A percentile compares a stretch with the other conserved stretches of the same genome.
Conservation (phyloP, 768 basidiomycete genomes). For the Boletus reticulatus region DNA sequence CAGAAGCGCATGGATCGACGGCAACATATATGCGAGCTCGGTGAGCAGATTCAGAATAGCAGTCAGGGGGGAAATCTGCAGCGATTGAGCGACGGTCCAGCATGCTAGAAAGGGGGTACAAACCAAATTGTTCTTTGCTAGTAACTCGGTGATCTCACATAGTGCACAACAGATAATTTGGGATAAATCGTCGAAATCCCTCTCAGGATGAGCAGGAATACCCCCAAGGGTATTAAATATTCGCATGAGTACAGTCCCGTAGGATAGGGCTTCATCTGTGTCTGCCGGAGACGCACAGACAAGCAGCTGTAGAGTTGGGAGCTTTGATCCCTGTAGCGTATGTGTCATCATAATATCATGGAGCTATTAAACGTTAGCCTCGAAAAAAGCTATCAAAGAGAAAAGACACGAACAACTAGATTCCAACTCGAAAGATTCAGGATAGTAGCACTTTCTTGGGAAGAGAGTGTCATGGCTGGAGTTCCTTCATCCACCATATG, state of each 20-base stretch:
- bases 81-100: constrained; percentile 7
- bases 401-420: constrained; percentile 44
- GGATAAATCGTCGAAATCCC: constrained; percentile 19
- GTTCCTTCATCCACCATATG: constrained; percentile 31
- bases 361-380: constrained; percentile 39
- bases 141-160: constrained; percentile 37
- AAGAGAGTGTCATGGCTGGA: constrained; percentile 3
- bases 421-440: constrained; percentile 51
- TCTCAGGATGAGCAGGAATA: constrained; percentile 17
- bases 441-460: constrained; percentile 33
- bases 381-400: not conserved
- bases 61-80: constrained; percentile 44
- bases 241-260: constrained; percentile 41
- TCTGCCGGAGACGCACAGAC: constrained; percentile 36
- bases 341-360: constrained; percentile 63
- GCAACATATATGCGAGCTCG: constrained; percentile 45
- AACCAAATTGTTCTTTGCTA: constrained; percentile 42
- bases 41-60: constrained; percentile 54
- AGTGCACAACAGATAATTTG: constrained; percentile 36
- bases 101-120: constrained; percentile 17
- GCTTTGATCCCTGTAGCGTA: constrained; percentile 34
- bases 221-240: constrained; percentile 32
- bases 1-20: constrained; percentile 42
- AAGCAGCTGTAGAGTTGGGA: constrained; percentile 54
- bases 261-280: constrained; percentile 30